These are phyloP conservation scores for Taphrina pruni DNA, from an alignment of 1,139 yeast genomes.

Conservation along the genomic window DNA sequence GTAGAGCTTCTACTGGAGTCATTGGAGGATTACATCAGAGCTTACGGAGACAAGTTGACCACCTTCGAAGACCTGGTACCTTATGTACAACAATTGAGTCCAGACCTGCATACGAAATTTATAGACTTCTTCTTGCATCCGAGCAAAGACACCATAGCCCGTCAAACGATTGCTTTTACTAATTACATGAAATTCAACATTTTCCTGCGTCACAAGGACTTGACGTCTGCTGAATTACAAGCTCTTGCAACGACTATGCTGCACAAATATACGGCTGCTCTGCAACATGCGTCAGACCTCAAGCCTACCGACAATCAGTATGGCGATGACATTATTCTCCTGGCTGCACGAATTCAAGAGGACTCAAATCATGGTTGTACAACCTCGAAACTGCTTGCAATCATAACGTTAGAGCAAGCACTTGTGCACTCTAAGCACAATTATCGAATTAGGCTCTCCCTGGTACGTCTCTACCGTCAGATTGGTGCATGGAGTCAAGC, in stretches of 20 bases:
- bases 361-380: slow-evolving; percentile 37
- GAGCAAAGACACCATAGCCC: not conserved
- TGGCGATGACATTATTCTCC: slow-evolving; percentile 67
- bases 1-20: slow-evolving; percentile 45
- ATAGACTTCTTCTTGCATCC: slow-evolving; percentile 10
- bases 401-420: slow-evolving; percentile 59
- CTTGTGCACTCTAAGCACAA: slow-evolving; percentile 64
- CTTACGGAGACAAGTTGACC: slow-evolving; percentile 62
- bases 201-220: not conserved
- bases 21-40: slow-evolving; percentile 56
- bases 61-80: slow-evolving; percentile 64
- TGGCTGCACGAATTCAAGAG: slow-evolving; percentile 55
- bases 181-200: slow-evolving; percentile 6
- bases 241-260: slow-evolving; percentile 48
- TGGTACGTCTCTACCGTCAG: slow-evolving; percentile 66
- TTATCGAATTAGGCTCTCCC: slow-evolving; percentile 71
- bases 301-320: slow-evolving; percentile 66
- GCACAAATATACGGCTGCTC: slow-evolving; percentile 53
- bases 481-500: slow-evolving; percentile 65
- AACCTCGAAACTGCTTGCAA: slow-evolving; percentile 51
- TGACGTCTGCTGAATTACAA: not conserved
- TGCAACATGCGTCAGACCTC: slow-evolving; percentile 52
- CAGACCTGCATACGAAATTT: slow-evolving; percentile 33
- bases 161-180: not conserved
- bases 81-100: slow-evolving; percentile 50